Evolutionary conservation across 805 yeast species (phyloP).

Genomic region (Lachancea quebecensis): DNA sequence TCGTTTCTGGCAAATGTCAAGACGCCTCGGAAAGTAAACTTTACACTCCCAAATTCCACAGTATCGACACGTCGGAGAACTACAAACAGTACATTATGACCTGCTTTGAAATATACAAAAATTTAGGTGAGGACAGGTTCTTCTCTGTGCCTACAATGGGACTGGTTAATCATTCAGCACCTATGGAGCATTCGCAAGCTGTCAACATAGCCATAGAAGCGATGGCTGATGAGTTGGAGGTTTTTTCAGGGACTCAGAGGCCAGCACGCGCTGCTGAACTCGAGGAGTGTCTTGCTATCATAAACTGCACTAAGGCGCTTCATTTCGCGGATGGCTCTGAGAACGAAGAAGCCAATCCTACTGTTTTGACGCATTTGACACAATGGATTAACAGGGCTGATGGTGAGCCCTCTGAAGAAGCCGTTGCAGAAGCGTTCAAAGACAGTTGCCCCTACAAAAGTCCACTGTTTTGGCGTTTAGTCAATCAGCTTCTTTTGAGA

Average conservation of each 20-base stretch:
- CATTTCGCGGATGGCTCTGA: conserved; percentile 26
- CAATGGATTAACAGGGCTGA: conserved; percentile 68
- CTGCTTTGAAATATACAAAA: conserved; percentile 48
- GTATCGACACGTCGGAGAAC: conserved; percentile 35
- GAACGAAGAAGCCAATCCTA: conserved; percentile 4
- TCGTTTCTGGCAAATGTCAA: conserved; percentile 28
- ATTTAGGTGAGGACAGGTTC: conserved; percentile 38
- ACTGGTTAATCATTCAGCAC: conserved; percentile 29
- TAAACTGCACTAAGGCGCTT: conserved; percentile 53
- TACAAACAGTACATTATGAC: conserved; percentile 44
- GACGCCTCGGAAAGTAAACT: conserved; percentile 37
- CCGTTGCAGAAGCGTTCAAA: conserved; percentile 43
- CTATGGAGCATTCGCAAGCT: conserved; percentile 32
- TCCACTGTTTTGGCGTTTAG: conserved; percentile 54
- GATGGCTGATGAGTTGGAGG: conserved; percentile 31
- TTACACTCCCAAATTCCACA: conserved; percentile 36
- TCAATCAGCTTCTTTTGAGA: conserved; percentile 50
- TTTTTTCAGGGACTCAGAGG: conserved; percentile 28
- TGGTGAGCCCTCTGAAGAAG: conserved; percentile 52
- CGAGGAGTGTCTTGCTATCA: conserved; percentile 43
- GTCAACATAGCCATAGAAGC: conserved; percentile 34
- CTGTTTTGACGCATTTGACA: conserved; percentile 35
- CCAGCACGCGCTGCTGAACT: conserved; percentile 31
- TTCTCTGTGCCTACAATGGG: conserved; percentile 39
- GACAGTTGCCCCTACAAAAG: conserved; percentile 34